These are phyloP conservation scores for Dipodascopsis uninucleata DNA, from an alignment of 805 yeast species.

Conservation along the genomic window DNA sequence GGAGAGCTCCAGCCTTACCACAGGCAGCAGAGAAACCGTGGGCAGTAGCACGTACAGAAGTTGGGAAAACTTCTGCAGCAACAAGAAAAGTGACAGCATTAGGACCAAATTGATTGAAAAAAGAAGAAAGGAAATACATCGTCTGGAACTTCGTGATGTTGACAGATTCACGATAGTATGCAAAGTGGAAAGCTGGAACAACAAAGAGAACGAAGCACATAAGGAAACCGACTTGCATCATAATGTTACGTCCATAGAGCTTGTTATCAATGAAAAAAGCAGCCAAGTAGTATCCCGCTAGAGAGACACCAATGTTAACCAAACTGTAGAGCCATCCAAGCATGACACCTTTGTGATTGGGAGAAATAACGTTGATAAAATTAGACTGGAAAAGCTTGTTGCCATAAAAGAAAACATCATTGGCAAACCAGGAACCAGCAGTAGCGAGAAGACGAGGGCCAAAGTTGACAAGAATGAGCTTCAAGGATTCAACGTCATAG, in stretches of 20 bases:
- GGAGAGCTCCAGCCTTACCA: constrained; percentile 58
- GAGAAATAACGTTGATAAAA: constrained; percentile 45
- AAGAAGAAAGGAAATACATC: constrained; percentile 56
- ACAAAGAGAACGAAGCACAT: constrained; percentile 52
- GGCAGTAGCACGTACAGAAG: constrained; percentile 61
- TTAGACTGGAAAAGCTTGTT: constrained; percentile 50
- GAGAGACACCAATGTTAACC: constrained; percentile 50
- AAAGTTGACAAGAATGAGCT: constrained; percentile 32
- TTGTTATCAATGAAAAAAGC: constrained; percentile 50
- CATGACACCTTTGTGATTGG: constrained; percentile 49
- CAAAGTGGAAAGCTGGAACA: constrained; percentile 50
- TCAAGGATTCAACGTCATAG: constrained; percentile 36
- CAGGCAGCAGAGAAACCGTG: constrained; percentile 64
- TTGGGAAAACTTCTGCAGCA: constrained; percentile 66
- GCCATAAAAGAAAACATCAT: constrained; percentile 63
- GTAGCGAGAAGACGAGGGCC: constrained; percentile 46
- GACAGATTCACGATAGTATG: constrained; percentile 13
- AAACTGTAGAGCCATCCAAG: constrained; percentile 46
- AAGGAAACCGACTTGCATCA: constrained; percentile 55
- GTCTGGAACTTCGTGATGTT: constrained; percentile 44
- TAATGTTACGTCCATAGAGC: constrained; percentile 53
- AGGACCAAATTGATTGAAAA: constrained; percentile 67
- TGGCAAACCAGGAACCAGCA: constrained; percentile 57
- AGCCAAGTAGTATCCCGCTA: constrained; percentile 62
- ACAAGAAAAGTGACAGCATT: constrained; percentile 60